Conservation (phyloP, 2,329 filamentous ascomycete genomes). For the Hysterium pulicare region DNA sequence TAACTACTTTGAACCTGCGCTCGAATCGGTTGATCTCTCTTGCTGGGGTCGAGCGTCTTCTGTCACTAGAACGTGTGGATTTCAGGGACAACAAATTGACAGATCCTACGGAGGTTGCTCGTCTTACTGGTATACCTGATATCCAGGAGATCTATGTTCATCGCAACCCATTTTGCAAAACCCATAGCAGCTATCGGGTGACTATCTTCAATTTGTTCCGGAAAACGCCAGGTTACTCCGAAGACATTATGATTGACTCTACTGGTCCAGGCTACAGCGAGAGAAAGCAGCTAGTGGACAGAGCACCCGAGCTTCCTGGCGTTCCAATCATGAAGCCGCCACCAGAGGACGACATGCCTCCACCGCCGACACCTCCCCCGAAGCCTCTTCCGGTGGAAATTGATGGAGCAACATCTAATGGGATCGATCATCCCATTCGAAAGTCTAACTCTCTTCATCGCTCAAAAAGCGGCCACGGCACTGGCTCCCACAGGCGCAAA, state of each 20-base stretch:
- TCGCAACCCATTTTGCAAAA: slow-evolving; percentile 87
- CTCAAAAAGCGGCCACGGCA: slow-evolving; percentile 26
- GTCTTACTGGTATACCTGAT: slow-evolving; percentile 85
- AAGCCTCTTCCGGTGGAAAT: slow-evolving; percentile 45
- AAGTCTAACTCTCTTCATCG: slow-evolving; percentile 30
- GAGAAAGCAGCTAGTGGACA: slow-evolving; percentile 77
- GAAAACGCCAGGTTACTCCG: slow-evolving; percentile 79
- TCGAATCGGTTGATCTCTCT: slow-evolving; percentile 84
- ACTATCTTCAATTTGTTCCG: slow-evolving; percentile 96
- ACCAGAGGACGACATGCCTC: slow-evolving; percentile 56
- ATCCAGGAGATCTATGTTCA: slow-evolving; percentile 90
- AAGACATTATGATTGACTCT: slow-evolving; percentile 87
- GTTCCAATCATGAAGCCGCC: slow-evolving; percentile 74
- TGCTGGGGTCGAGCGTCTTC: slow-evolving; percentile 83
- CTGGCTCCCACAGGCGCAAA: slow-evolving; percentile 56
- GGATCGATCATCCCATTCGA: slow-evolving; percentile 11
- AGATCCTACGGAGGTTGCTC: slow-evolving; percentile 87
- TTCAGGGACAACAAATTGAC: slow-evolving; percentile 84
- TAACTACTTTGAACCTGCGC: slow-evolving; percentile 87
- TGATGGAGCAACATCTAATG: slow-evolving; percentile 13
- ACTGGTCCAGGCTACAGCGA: slow-evolving; percentile 80
- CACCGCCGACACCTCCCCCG: slow-evolving; percentile 63
- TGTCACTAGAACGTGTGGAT: slow-evolving; percentile 85
- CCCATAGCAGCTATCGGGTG: slow-evolving; percentile 79
- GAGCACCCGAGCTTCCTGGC: slow-evolving; percentile 69